Evolutionary conservation across 164 flowering plant species (phyloP).

Genomic region (Vitis rotundifolia): DNA sequence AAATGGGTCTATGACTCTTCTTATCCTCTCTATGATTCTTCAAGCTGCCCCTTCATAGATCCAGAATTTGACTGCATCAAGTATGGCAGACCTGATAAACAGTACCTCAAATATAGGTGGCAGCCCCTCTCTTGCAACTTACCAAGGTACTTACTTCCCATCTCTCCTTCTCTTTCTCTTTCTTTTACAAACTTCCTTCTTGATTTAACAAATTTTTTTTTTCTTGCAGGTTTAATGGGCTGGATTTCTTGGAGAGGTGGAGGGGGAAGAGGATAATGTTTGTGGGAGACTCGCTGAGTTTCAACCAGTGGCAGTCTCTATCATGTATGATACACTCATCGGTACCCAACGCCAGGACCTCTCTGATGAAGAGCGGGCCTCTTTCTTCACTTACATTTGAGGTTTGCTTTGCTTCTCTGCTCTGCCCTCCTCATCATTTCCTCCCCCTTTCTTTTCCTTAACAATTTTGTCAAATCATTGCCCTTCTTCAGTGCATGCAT

Average conservation of each 20-base stretch:
- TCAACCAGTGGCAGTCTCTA: constrained; percentile 68
- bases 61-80: constrained; percentile 73
- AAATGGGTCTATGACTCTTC: constrained; percentile 73
- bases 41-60: constrained; percentile 78
- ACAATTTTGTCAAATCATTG: background rate
- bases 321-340: constrained; percentile 61
- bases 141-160: constrained; percentile 47
- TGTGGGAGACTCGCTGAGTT: constrained; percentile 82
- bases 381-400: constrained; percentile 45
- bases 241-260: constrained; percentile 54
- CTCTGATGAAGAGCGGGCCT: constrained; percentile 17
- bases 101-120: constrained; percentile 80
- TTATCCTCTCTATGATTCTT: constrained; percentile 68
- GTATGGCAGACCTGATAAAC: constrained; percentile 70
- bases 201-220: background rate
- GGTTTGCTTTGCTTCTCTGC: constrained; percentile 29
- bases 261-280: constrained; percentile 89
- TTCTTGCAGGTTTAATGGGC: constrained; percentile 64
- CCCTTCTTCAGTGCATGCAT: constrained; percentile 10
- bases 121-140: constrained; percentile 66
- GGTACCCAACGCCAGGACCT: constrained; percentile 45
- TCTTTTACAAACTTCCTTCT: background rate
- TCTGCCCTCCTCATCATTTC: background rate
- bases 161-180: background rate
- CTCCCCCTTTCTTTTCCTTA: background rate